These are phyloP conservation scores for Schoenoplectus tabernaemontani DNA, from an alignment of 202 grass and related monocot genomes.

Conservation along the genomic window DNA sequence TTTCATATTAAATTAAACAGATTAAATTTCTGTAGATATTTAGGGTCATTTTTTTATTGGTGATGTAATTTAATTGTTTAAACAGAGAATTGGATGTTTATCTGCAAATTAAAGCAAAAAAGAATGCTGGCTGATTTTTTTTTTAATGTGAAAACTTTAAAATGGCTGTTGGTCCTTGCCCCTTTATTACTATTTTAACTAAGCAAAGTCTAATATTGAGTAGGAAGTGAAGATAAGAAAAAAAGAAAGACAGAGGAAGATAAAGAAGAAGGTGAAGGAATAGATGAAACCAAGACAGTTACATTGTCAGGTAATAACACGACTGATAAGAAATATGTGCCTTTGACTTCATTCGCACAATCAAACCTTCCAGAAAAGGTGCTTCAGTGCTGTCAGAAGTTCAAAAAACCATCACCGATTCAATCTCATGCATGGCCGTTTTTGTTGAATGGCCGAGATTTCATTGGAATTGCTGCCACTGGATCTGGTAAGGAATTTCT, in stretches of 20 bases:
- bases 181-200: background rate
- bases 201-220: background rate
- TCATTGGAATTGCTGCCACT: constrained; percentile 90
- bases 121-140: background rate
- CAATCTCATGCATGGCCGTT: constrained; percentile 85
- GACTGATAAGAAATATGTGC: constrained; percentile 51
- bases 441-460: constrained; percentile 80
- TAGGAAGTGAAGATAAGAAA: constrained; percentile 15
- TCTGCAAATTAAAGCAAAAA: background rate
- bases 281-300: constrained; percentile 24
- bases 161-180: background rate
- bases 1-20: background rate
- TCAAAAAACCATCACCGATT: constrained; percentile 71
- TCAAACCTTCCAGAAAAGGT: constrained; percentile 55
- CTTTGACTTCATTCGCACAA: constrained; percentile 52
- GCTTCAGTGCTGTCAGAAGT: constrained; percentile 78
- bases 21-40: background rate
- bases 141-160: background rate
- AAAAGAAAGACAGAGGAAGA: constrained; percentile 16
- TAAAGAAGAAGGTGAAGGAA: constrained; percentile 21
- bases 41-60: background rate
- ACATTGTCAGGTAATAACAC: constrained; percentile 57
- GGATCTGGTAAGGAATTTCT: constrained; percentile 56
- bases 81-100: background rate
- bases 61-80: background rate